Percentiles rank a stretch among this genome's conserved stretches.
phyloP scores from a whole-genome alignment of 2,329 filamentous ascomycete genomes.

The Setomelanomma holmii region DNA sequence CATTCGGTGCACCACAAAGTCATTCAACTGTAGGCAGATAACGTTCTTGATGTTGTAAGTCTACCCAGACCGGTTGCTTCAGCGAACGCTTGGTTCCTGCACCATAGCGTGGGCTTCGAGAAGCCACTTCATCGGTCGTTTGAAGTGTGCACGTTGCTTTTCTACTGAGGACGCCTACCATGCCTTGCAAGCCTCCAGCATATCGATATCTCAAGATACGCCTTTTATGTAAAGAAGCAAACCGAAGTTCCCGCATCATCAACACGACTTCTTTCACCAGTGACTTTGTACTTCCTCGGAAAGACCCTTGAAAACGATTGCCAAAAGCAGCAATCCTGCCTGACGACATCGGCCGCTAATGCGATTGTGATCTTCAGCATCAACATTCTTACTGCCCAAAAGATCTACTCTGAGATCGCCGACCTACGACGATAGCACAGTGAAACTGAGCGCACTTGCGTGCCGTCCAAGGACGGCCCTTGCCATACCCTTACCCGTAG shows the following conservation, averaged over 20 bases:
- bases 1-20: not conserved
- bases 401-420: slow-evolving; percentile 33
- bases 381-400: slow-evolving; percentile 22
- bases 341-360: not conserved
- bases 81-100: not conserved
- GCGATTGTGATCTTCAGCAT: slow-evolving; percentile 37
- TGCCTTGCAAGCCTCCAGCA: not conserved
- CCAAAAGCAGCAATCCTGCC: not conserved
- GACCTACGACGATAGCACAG: slow-evolving; percentile 24
- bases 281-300: not conserved
- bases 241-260: not conserved
- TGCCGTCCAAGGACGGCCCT: slow-evolving; percentile 22
- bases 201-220: not conserved
- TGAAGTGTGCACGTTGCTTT: not conserved
- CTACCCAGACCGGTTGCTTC: not conserved
- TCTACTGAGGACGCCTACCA: not conserved
- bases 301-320: slow-evolving; percentile 6
- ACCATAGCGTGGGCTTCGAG: not conserved
- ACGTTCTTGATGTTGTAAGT: not conserved
- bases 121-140: not conserved
- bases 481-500: slow-evolving; percentile 30
- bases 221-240: slow-evolving; percentile 3
- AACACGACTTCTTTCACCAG: not conserved
- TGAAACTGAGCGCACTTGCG: slow-evolving; percentile 6
- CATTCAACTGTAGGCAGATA: not conserved